Percentiles rank a stretch among this genome's conserved stretches.
These are phyloP conservation scores for Murraya koenigii DNA, from an alignment of 345 rosid species.

Conservation along the genomic window DNA sequence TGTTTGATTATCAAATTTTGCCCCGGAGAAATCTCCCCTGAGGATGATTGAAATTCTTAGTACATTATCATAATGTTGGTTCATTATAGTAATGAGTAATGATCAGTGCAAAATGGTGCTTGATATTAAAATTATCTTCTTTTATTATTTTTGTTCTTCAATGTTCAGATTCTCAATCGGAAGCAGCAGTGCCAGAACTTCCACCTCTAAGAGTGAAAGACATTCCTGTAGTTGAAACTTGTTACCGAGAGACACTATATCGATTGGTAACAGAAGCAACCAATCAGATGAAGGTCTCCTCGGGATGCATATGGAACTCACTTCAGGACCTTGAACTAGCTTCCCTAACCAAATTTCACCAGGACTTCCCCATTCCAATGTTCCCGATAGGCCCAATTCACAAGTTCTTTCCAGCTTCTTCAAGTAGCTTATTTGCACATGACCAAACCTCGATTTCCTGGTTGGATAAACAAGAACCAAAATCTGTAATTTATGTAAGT, in stretches of 20 bases:
- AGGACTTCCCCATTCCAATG: slow-evolving; percentile 17
- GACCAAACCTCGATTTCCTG: slow-evolving; percentile 36
- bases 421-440: slow-evolving; percentile 25
- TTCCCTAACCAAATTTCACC: neutral
- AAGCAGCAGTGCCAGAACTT: slow-evolving; percentile 23
- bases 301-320: slow-evolving; percentile 36
- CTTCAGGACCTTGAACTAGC: slow-evolving; percentile 31
- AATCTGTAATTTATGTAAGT: slow-evolving; percentile 44
- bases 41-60: neutral
- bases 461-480: slow-evolving; percentile 32
- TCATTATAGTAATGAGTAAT: neutral
- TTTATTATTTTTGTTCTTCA: neutral
- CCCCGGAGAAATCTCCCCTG: neutral
- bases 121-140: neutral
- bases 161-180: slow-evolving; percentile 23
- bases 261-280: slow-evolving; percentile 1
- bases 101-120: neutral
- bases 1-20: neutral
- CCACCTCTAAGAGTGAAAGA: slow-evolving; percentile 42
- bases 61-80: too few relatives aligned
- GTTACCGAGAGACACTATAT: slow-evolving; percentile 19
- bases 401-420: slow-evolving; percentile 26
- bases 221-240: slow-evolving; percentile 27
- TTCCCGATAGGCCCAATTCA: slow-evolving; percentile 49
- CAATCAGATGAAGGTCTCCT: slow-evolving; percentile 23